Base-by-base conservation (phyloP, 352 stramenopile genomes). In the Elongisporangium anandrum region DNA sequence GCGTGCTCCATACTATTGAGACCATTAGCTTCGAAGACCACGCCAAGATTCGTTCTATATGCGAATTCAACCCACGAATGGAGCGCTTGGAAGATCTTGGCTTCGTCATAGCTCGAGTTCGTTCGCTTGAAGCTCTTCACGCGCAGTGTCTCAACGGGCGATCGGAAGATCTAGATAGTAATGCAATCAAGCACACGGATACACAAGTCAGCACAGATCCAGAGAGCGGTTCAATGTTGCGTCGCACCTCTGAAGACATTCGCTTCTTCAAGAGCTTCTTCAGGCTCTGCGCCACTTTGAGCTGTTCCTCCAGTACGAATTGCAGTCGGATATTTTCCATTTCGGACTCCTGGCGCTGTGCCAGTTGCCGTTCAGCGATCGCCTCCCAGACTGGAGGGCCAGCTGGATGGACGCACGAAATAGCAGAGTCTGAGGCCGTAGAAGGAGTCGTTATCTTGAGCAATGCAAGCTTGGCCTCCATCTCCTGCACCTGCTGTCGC, bases 301-400 rank as follows among this genome's bases (percentile, higher is more conserved):
- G 51, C 54, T 86, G 76, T 16, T 81, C 73, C 52, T 83, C 64
- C 21, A 86, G 70, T 8, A 83, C 65, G 16, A 66, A 64, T 50
- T 80, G 83, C 23, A 86, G 69, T 1, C 75, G 75, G 34, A 81
- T 64, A 49, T 88, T 90, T 58, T 90, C 76, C 72, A 83, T 85
- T 73, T 88, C 74, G 0, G 78, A 76, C 50, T 82, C 78, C 52
- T 75, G 79, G 57, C 81, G 82, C 57, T 85, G 74, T 50, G 85
- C 72, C 49, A 82, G 83, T 57, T 88, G 76, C 54, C 81, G 74
- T n/a, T 73, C 64, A n/a, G 81, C 81, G 61, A 90, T 85, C 49
- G 72, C 74, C 50, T 87, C 74, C 81, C 81, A 90, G 19, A 87
- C 70, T 8, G 47, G 54, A 17, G 63, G 57, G n/a, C n/a, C n/a